Conservation (phyloP, 805 yeast species). For the Saccharomyces eubayanus region DNA sequence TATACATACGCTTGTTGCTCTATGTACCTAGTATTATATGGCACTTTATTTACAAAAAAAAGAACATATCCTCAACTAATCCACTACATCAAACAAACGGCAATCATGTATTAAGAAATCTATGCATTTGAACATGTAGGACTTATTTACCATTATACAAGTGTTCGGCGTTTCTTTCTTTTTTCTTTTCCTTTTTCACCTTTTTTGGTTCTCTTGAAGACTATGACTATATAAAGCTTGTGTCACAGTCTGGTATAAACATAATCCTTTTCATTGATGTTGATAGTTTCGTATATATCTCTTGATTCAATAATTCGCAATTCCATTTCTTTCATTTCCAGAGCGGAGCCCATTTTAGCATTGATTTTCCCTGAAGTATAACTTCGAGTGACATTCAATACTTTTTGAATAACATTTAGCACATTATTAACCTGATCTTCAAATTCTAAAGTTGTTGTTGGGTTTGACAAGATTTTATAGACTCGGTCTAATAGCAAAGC, state of each 20-base stretch:
- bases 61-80: neutral
- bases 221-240: neutral
- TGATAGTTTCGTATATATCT: constrained; percentile 25
- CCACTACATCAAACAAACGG: neutral
- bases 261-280: constrained; percentile 3
- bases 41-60: neutral
- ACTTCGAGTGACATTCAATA: constrained; percentile 18
- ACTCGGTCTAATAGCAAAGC: constrained; percentile 66
- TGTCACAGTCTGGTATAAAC: constrained; percentile 9
- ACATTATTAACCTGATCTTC: constrained; percentile 26
- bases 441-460: constrained; percentile 5
- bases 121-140: neutral
- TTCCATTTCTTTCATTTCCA: constrained; percentile 63
- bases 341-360: constrained; percentile 46
- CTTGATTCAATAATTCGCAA: constrained; percentile 57
- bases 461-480: constrained; percentile 22
- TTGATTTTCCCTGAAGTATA: constrained; percentile 19
- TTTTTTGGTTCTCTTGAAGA: neutral
- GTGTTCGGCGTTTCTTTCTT: neutral
- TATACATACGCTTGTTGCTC: neutral
- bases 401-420: constrained; percentile 27
- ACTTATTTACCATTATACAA: neutral
- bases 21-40: neutral
- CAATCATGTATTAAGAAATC: neutral
- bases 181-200: neutral